These are phyloP conservation scores for Polytrichum formosum DNA, from an alignment of 225 moss, liverwort and hornwort genomes.

Conservation along the genomic window DNA sequence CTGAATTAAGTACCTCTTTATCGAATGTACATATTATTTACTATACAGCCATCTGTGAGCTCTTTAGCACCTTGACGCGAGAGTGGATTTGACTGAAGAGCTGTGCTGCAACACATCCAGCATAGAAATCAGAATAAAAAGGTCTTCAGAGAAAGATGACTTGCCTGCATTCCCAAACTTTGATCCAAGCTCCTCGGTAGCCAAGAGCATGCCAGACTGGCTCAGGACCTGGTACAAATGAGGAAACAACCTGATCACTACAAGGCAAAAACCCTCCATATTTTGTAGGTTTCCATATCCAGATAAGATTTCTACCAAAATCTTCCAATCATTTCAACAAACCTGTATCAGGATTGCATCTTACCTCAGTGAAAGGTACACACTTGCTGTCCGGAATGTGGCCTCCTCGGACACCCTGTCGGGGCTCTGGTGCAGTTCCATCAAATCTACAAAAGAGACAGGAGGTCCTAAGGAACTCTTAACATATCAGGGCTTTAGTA, in stretches of 20 bases:
- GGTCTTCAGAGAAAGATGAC: not conserved
- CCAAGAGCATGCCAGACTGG: conserved; percentile 61
- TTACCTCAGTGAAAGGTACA: conserved; percentile 79
- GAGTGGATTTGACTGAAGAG: too few species aligned
- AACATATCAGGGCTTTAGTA: conserved; percentile 4
- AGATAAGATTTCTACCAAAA: too few species aligned
- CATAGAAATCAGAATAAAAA: too few species aligned
- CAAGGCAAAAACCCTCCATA: not conserved
- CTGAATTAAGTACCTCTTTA: too few species aligned
- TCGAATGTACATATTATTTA: too few species aligned
- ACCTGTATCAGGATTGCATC: too few species aligned
- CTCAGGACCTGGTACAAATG: conserved; percentile 62
- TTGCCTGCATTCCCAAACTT: conserved; percentile 68
- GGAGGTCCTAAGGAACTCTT: conserved; percentile 2
- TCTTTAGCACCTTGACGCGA: too few species aligned
- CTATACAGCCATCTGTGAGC: too few species aligned
- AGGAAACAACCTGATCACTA: not conserved
- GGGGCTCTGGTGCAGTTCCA: conserved; percentile 84
- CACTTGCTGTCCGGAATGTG: conserved; percentile 87
- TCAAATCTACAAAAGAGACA: conserved; percentile 62
- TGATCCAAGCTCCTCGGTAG: conserved; percentile 46
- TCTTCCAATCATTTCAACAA: too few species aligned
- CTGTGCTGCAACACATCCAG: too few species aligned
- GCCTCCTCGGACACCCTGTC: conserved; percentile 74
- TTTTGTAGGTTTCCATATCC: too few species aligned